These are phyloP conservation scores for Immersiporthe knoxdaviesiana DNA, from an alignment of 2,329 filamentous ascomycete genomes.

Conservation along the genomic window DNA sequence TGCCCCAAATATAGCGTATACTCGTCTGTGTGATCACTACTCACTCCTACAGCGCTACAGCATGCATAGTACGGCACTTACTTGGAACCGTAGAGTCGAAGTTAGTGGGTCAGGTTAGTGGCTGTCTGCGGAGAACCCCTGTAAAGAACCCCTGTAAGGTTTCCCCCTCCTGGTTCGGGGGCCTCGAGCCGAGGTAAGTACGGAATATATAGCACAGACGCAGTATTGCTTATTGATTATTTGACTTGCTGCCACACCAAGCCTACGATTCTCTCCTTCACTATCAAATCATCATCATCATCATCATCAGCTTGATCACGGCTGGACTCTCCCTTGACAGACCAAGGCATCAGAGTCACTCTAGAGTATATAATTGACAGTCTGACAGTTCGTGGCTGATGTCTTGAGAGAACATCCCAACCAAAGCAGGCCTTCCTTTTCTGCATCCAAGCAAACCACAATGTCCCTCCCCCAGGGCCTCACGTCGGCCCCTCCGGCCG, in stretches of 20 bases:
- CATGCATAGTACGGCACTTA: background rate
- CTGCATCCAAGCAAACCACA: background rate
- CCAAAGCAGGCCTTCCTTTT: background rate
- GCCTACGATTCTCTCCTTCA: background rate
- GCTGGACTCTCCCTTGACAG: background rate
- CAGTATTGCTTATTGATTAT: background rate
- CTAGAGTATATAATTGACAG: too few relatives aligned
- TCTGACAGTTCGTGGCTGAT: too few relatives aligned
- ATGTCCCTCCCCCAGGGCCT: slow-evolving; percentile 31
- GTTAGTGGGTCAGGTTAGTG: background rate
- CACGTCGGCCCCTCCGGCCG: slow-evolving; percentile 44
- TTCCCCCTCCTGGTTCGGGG: background rate
- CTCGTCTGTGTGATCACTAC: too few relatives aligned
- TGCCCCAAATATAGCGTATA: too few relatives aligned
- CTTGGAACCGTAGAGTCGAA: too few relatives aligned
- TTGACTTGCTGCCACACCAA: background rate
- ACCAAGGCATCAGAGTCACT: background rate
- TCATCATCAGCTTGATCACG: background rate
- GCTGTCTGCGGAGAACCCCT: slow-evolving; percentile 8
- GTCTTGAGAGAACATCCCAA: background rate
- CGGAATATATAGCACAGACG: too few relatives aligned
- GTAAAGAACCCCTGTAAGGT: background rate
- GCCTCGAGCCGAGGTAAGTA: slow-evolving; percentile 9
- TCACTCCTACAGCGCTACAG: too few relatives aligned
- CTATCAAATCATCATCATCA: background rate